Evolutionary conservation across 192 early-diverging fungal species (phyloP), one percentile per base, ranked within the genome.

Genomic region (Coemansia sp.): DNA sequence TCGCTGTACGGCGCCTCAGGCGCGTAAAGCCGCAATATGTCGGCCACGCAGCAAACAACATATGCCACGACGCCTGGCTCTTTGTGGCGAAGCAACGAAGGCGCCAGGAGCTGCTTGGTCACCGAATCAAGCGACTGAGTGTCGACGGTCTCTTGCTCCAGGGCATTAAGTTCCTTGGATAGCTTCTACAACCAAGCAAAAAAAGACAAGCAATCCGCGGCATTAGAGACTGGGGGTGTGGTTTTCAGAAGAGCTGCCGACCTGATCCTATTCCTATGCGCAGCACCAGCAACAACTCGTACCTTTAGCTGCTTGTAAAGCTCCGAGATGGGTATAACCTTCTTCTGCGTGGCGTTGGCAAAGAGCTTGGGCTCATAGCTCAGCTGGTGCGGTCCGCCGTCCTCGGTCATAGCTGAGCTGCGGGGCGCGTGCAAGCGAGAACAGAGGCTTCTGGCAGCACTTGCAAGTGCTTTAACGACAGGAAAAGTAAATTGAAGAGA

Each of bases 1-100:
- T 87, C 82, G 36, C 53, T 81, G 70, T 95, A 97, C 8, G 95
- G 95, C 4, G 91, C 88, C 49, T 95, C 91, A 8, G 94, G 94
- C 11, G 96, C 96, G 66, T 88, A 94, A 8, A 99, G 75, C 17
- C 93, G 81, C 30, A 99, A 81, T 0, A 97, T 75, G 56, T 99
- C 96, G 1, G 93, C 90, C 31, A 96, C 77, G 67, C 93, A 97
- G 67, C 90, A 93, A 3, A 91, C 84, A 0, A 81, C 78, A 18
- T 85, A 83, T 18, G 84, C 81, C 25, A 78, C 78, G 14, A 96
- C 87, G 14, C 85, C 87, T 35, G 85, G 81, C 63, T 96, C 92
- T 41, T 86, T 90, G 74, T 96, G 89, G 27, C 65, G 54, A 9
- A 89, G 45, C 32, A 98, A 68, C 14, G 84, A 66, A n/a, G 80